These are phyloP conservation scores for Eremothecium sinecaudum DNA, from an alignment of 1,139 yeast species.

Conservation along the genomic window DNA sequence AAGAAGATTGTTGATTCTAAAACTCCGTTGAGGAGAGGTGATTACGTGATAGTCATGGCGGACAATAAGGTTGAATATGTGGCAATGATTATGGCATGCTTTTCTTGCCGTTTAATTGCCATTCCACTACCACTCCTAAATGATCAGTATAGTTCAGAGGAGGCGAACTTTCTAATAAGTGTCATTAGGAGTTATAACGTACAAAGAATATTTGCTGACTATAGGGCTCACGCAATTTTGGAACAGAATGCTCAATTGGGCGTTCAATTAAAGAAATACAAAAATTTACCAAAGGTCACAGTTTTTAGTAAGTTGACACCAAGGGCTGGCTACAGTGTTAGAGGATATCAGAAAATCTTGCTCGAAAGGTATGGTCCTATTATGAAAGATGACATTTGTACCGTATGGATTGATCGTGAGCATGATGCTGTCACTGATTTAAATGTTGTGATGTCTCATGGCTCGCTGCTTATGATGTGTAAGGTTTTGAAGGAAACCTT, in stretches of 20 bases:
- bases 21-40: constrained; percentile 52
- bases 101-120: constrained; percentile 69
- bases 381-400: constrained; percentile 14
- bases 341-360: constrained; percentile 16
- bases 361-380: constrained; percentile 15
- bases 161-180: constrained; percentile 57
- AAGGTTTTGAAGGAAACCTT: constrained; percentile 89
- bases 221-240: constrained; percentile 60
- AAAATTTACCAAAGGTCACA: constrained; percentile 26
- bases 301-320: constrained; percentile 26
- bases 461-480: constrained; percentile 64
- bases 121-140: constrained; percentile 76
- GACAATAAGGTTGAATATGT: constrained; percentile 82
- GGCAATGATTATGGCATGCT: constrained; percentile 77
- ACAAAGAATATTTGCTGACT: constrained; percentile 64
- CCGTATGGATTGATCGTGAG: constrained; percentile 32
- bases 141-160: constrained; percentile 61
- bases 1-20: constrained; percentile 42
- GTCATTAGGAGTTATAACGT: constrained; percentile 64
- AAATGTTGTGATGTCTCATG: constrained; percentile 39
- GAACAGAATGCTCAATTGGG: constrained; percentile 41
- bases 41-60: constrained; percentile 69
- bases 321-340: constrained; percentile 17
- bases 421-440: constrained; percentile 18
- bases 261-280: constrained; percentile 41